Evolutionary conservation across 208 protist genomes (phyloP).

Genomic region (Herpetomonas tarakana): DNA sequence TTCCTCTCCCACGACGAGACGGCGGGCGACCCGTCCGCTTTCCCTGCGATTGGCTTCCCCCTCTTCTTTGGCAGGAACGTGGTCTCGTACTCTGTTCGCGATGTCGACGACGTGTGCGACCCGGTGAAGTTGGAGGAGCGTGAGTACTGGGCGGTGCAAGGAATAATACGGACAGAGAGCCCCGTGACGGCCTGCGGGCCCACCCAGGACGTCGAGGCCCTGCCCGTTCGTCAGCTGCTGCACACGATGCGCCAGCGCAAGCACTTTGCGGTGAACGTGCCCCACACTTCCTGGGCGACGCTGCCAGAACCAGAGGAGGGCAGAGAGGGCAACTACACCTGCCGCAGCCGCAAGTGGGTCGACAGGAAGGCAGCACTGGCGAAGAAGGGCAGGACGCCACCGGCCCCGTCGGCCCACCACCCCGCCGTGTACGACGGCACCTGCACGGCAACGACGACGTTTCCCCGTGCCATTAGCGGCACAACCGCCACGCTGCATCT

Average conservation of each 20-base stretch:
- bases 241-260: constrained; percentile 35
- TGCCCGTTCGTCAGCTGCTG: constrained; percentile 40
- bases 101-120: constrained; percentile 80
- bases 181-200: constrained; percentile 56
- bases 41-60: constrained; percentile 15
- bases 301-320: constrained; percentile 17
- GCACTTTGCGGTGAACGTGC: constrained; percentile 36
- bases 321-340: constrained; percentile 35
- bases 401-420: not conserved
- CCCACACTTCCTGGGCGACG: constrained; percentile 31
- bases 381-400: not conserved
- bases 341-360: constrained; percentile 7
- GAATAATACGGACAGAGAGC: constrained; percentile 27
- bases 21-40: not conserved
- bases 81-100: constrained; percentile 59
- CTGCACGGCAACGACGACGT: constrained; percentile 9
- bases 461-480: constrained; percentile 25
- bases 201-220: constrained; percentile 33
- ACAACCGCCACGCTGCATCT: constrained; percentile 34
- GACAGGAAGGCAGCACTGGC: not conserved
- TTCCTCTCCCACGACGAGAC: constrained; percentile 8
- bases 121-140: constrained; percentile 56
- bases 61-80: constrained; percentile 67
- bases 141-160: constrained; percentile 75
- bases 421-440: constrained; percentile 10